phyloP scores from a whole-genome alignment of 176 grass and related monocot genomes.

The Zea luxurians region DNA sequence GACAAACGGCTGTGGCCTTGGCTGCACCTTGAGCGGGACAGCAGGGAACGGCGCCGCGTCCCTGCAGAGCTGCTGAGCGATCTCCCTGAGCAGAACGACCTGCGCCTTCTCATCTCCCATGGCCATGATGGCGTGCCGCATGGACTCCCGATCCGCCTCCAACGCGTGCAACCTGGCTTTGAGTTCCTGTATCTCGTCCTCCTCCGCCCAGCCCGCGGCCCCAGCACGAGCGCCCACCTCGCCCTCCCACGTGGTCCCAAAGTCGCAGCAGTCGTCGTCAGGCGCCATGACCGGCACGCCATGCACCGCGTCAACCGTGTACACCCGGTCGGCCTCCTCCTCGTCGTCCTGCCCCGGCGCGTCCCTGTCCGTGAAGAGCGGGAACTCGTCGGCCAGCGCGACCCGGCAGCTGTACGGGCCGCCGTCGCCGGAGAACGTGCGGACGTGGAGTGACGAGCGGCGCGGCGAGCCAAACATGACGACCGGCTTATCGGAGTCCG shows the following conservation, averaged over 20 bases:
- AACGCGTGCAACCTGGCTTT: constrained; percentile 58
- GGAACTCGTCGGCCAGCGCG: constrained; percentile 39
- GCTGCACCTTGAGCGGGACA: constrained; percentile 27
- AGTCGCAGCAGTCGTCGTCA: constrained; percentile 34
- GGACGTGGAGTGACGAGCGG: constrained; percentile 12
- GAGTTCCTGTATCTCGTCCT: constrained; percentile 66
- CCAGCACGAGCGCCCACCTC: background rate
- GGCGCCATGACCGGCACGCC: constrained; percentile 35
- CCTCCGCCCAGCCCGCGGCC: constrained; percentile 18
- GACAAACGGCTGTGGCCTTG: background rate
- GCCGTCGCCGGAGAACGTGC: constrained; percentile 24
- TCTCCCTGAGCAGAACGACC: constrained; percentile 65
- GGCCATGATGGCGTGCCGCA: constrained; percentile 71
- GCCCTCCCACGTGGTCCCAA: background rate
- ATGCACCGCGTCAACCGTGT: constrained; percentile 66
- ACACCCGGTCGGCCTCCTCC: constrained; percentile 51
- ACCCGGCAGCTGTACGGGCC: background rate
- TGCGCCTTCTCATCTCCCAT: constrained; percentile 68
- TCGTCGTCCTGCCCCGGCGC: constrained; percentile 34
- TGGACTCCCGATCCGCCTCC: constrained; percentile 74
- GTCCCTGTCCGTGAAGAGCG: constrained; percentile 12
- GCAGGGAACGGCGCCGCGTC: constrained; percentile 22
- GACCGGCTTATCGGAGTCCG: constrained; percentile 12
- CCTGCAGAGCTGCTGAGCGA: constrained; percentile 64
- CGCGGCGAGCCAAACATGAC: constrained; percentile 31